Base-by-base conservation (phyloP, 106 monocot genomes). In the Dioscorea alata region DNA sequence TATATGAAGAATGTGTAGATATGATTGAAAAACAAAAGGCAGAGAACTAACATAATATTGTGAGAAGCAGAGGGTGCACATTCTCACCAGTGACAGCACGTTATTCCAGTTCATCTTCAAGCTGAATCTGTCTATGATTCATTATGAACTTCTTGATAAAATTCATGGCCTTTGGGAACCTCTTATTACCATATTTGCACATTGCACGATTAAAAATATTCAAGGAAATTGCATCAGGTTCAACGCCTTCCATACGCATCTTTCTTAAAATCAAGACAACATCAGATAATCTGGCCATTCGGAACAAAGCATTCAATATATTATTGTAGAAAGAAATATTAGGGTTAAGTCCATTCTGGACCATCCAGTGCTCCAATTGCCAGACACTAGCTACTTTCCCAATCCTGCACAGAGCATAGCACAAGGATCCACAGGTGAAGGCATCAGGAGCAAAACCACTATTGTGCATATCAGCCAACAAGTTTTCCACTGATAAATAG, bases 171-270 rank as follows among this genome's bases (percentile, higher is more conserved):
- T 69, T 76, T 28, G 63, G 75, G 68, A 57, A 72, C 52, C 54
- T 57, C 22, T 60, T 79, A 33, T 42, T 73, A 48, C 86, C 73
- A 50, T 67, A 66, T 65, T 69, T 82, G 6, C 34, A 69, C 68
- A 78, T 61, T 57, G 69, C 67, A 35, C 61, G 52, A 8, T 73
- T 64, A 0, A 86, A 69, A 59, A 81, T 62, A 49, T 63, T 76
- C n/a, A 60, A 42, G 4, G 82, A 86, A 67, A 78, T 64, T 24
- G 52, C 79, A 75, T 86, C 76, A 22, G 73, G 75, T 59, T 74
- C 73, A 70, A 76, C 33, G 33, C 82, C 82, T 42, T 66, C 66
- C 35, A 75, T 64, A 23, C 73, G 73, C 86, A 86, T 86, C 64
- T 79, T 76, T 23, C 14, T 57, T 60, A 86, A 49, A 72, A 82